A percentile compares a stretch with the other conserved stretches of the same genome.
phyloP scores from a whole-genome alignment of 495 filamentous ascomycete species.

The Sphaerosporella brunnea region DNA sequence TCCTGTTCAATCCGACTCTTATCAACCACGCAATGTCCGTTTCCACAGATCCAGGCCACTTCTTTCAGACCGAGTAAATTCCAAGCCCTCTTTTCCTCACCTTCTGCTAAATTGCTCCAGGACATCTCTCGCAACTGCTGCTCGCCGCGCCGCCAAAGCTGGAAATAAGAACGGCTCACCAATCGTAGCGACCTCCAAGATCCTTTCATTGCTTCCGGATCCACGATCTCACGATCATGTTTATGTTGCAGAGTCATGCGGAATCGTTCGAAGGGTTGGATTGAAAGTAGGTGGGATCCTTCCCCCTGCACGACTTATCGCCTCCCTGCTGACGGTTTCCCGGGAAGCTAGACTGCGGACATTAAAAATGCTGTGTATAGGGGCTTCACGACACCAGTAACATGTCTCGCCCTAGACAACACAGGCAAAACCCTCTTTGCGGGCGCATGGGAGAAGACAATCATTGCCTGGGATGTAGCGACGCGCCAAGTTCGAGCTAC shows the following conservation, averaged over 20 bases:
- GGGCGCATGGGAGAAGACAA: conserved; percentile 80
- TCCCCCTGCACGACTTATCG: not conserved
- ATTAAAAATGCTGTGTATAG: conserved; percentile 4
- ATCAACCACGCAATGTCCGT: too few species aligned
- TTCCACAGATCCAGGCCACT: conserved; percentile 50
- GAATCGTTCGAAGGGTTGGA: conserved; percentile 50
- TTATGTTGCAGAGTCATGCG: conserved; percentile 69
- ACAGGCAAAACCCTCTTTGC: conserved; percentile 48
- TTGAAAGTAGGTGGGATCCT: conserved; percentile 55
- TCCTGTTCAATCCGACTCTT: too few species aligned
- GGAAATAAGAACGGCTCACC: conserved; percentile 69
- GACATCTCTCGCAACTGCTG: conserved; percentile 48
- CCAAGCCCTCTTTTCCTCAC: conserved; percentile 24
- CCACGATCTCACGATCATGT: conserved; percentile 42
- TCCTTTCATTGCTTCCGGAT: conserved; percentile 57
- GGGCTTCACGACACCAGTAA: conserved; percentile 62
- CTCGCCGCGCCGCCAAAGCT: conserved; percentile 61
- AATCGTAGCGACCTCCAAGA: conserved; percentile 64
- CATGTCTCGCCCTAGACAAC: conserved; percentile 53
- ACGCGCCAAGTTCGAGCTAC: conserved; percentile 35
- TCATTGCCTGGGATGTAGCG: conserved; percentile 63
- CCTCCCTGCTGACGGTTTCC: not conserved
- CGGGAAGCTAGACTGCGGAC: not conserved
- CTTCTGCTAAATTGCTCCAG: conserved; percentile 40
- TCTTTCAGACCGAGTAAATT: conserved; percentile 70